A percentile compares a stretch with the other conserved stretches of the same genome.
Conservation (phyloP, 345 rosid genomes). For the Moringa oleifera region DNA sequence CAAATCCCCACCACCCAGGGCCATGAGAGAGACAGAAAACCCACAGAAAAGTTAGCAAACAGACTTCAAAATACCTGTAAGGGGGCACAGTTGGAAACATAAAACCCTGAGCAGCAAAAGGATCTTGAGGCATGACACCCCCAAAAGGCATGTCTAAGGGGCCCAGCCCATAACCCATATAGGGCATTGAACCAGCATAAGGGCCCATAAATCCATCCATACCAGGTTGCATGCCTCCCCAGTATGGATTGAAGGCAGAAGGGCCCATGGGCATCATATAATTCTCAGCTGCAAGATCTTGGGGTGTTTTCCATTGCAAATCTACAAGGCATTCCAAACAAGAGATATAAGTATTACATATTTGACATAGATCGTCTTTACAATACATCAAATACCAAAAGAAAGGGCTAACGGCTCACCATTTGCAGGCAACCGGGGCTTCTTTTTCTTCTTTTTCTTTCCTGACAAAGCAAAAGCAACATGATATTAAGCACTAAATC, state of each 20-base stretch:
- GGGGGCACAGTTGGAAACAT: conserved; percentile 67
- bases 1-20: background rate
- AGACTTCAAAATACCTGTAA: conserved; percentile 34
- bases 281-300: conserved; percentile 55
- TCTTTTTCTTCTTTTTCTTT: conserved; percentile 84
- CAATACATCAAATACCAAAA: background rate
- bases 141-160: conserved; percentile 61
- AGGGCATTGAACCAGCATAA: conserved; percentile 49
- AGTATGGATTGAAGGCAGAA: conserved; percentile 60
- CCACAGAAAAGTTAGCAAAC: conserved; percentile 1
- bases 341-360: conserved; percentile 3
- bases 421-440: conserved; percentile 53
- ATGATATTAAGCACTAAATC: background rate
- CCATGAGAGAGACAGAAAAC: background rate
- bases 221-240: conserved; percentile 76
- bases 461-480: conserved; percentile 34
- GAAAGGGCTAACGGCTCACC: conserved; percentile 26
- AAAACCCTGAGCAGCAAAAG: conserved; percentile 49
- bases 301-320: conserved; percentile 67
- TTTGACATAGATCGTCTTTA: background rate
- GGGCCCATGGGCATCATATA: conserved; percentile 87
- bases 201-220: conserved; percentile 58
- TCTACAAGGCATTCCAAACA: conserved; percentile 36
- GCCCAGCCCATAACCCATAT: conserved; percentile 54
- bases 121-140: conserved; percentile 56